Evolutionary conservation across 305 asterid species (phyloP).

Genomic region (Caryopteris hybrid): DNA sequence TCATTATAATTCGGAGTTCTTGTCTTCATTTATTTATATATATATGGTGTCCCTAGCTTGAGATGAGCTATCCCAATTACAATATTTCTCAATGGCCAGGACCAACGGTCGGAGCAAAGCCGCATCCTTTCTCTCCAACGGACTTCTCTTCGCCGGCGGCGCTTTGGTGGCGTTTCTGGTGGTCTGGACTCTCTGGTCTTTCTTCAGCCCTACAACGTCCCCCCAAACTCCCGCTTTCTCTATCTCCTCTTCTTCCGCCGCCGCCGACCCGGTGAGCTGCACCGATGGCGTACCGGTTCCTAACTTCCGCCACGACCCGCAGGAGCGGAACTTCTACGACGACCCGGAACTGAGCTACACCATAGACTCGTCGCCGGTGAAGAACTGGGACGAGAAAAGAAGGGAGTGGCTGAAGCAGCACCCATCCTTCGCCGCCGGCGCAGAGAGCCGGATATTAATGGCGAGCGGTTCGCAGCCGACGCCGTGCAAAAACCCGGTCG

Average conservation of each 20-base stretch:
- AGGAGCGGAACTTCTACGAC: constrained; percentile 66
- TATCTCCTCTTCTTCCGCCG: not conserved
- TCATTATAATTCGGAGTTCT: too few species aligned
- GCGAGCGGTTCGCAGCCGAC: constrained; percentile 77
- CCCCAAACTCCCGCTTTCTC: constrained; percentile 30
- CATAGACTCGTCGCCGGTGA: constrained; percentile 51
- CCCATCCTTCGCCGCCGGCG: constrained; percentile 53
- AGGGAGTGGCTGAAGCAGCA: constrained; percentile 64
- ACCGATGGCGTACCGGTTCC: constrained; percentile 12
- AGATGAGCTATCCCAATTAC: constrained; percentile 35
- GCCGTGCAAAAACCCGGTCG: constrained; percentile 81
- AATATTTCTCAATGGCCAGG: constrained; percentile 38
- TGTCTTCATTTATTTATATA: too few species aligned
- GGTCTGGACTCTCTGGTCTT: constrained; percentile 57
- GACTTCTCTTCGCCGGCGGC: constrained; percentile 42
- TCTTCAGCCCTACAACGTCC: constrained; percentile 27
- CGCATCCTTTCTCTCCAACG: constrained; percentile 35
- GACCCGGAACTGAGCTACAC: constrained; percentile 61
- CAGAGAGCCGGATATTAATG: constrained; percentile 55
- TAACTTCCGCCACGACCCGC: constrained; percentile 40
- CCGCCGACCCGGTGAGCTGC: not conserved
- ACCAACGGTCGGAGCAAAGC: constrained; percentile 35
- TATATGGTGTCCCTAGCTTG: too few species aligned
- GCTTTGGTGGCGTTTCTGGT: constrained; percentile 39
- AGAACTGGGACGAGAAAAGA: constrained; percentile 81